Evolutionary conservation across 805 yeast genomes (phyloP).

Genomic region (Kuraishia molischiana): DNA sequence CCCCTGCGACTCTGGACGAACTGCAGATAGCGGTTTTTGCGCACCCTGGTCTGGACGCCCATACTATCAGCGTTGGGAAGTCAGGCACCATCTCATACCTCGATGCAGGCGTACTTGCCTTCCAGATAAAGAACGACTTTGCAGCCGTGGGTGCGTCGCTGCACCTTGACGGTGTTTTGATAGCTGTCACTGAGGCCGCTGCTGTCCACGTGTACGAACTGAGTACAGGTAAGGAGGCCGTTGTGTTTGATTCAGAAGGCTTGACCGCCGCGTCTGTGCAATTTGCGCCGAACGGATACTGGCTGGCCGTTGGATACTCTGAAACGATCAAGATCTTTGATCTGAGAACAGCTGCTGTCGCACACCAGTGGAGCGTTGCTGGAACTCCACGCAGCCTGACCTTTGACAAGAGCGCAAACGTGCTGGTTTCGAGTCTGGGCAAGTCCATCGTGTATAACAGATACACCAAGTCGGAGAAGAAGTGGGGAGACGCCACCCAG

Average conservation of each 20-base stretch:
- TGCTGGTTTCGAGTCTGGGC: slow-evolving; percentile 7
- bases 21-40: background rate
- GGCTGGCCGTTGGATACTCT: slow-evolving; percentile 28
- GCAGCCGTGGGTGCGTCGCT: background rate
- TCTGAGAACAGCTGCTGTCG: slow-evolving; percentile 11
- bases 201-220: slow-evolving; percentile 29
- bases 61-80: background rate
- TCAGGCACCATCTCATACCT: background rate
- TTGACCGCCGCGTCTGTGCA: slow-evolving; percentile 22
- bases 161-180: slow-evolving; percentile 27
- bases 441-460: slow-evolving; percentile 4
- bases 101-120: background rate
- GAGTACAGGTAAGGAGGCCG: slow-evolving; percentile 22
- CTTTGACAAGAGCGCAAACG: slow-evolving; percentile 11
- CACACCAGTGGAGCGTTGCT: background rate
- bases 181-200: slow-evolving; percentile 23
- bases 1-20: background rate
- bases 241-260: slow-evolving; percentile 18
- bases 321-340: slow-evolving; percentile 11
- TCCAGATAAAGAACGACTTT: background rate
- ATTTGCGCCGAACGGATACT: slow-evolving; percentile 60
- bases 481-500: slow-evolving; percentile 7
- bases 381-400: background rate
- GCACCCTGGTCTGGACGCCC: slow-evolving; percentile 1
- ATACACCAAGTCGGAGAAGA: slow-evolving; percentile 13